These are phyloP conservation scores for Fusarium neocosmosporiellum DNA, from an alignment of 2,329 filamentous ascomycete genomes.

Conservation along the genomic window DNA sequence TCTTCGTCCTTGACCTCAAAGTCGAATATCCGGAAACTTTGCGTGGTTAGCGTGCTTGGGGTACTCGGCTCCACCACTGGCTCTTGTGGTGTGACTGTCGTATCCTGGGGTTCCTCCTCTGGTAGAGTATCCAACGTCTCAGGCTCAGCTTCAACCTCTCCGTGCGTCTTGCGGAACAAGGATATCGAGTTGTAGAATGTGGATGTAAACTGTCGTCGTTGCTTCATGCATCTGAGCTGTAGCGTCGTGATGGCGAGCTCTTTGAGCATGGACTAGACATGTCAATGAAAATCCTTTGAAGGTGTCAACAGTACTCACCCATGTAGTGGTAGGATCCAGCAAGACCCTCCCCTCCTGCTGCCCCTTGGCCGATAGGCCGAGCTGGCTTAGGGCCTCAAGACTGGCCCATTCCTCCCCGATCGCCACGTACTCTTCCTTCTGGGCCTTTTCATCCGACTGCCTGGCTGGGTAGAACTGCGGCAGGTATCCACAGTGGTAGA, in stretches of 20 bases:
- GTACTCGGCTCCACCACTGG: neutral
- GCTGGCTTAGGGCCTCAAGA: conserved; percentile 13
- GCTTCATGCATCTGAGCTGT: conserved; percentile 25
- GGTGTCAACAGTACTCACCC: neutral
- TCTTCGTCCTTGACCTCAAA: neutral
- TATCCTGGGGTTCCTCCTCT: neutral
- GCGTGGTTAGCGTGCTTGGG: neutral
- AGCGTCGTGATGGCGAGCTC: conserved; percentile 19
- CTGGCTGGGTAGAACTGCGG: conserved; percentile 23
- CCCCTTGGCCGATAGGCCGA: conserved; percentile 3
- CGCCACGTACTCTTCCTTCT: conserved; percentile 14
- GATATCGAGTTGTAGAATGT: conserved; percentile 21
- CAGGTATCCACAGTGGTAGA: conserved; percentile 20
- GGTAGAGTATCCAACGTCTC: fast-evolving
- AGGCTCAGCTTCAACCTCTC: neutral
- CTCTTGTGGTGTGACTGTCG: neutral
- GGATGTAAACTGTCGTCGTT: conserved; percentile 6
- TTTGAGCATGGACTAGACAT: conserved; percentile 8
- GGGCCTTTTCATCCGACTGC: neutral
- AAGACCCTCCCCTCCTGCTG: conserved; percentile 13
- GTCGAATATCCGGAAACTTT: neutral
- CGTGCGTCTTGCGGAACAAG: conserved; percentile 9
- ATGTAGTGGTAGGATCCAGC: conserved; percentile 11
- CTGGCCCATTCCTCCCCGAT: conserved; percentile 29
- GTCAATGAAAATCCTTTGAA: neutral